These are phyloP conservation scores for Xylariaceae sp. DNA, from an alignment of 2,329 filamentous ascomycete genomes.

Conservation along the genomic window DNA sequence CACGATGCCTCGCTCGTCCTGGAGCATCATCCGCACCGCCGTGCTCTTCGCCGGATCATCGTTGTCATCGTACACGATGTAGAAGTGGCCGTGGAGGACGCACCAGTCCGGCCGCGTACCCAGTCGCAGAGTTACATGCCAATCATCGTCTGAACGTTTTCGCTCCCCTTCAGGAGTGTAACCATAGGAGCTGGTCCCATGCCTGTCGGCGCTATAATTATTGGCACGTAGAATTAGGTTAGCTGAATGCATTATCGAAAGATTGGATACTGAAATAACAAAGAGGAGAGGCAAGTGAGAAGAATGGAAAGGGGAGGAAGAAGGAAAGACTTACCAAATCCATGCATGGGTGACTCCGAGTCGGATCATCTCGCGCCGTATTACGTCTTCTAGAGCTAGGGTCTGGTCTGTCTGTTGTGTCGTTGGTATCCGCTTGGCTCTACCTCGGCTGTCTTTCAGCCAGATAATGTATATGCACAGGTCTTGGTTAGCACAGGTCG, in stretches of 20 bases:
- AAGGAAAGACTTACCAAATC: neutral
- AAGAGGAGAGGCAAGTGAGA: too few species aligned
- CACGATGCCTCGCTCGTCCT: constrained; percentile 6
- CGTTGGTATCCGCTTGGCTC: too few species aligned
- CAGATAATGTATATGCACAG: too few species aligned
- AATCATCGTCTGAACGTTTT: constrained; percentile 5
- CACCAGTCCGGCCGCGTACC: constrained; percentile 1
- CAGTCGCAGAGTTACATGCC: constrained; percentile 13
- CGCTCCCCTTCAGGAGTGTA: neutral
- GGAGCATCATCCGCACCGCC: constrained; percentile 2
- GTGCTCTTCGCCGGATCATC: constrained; percentile 1
- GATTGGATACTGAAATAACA: neutral
- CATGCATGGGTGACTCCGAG: neutral
- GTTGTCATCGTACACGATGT: constrained; percentile 6
- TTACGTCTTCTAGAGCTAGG: neutral
- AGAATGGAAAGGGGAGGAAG: too few species aligned
- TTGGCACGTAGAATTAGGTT: neutral
- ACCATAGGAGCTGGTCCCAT: too few species aligned
- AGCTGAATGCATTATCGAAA: neutral
- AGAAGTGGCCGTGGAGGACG: constrained; percentile 12
- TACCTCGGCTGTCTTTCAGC: too few species aligned
- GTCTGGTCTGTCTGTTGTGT: neutral
- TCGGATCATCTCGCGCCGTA: neutral
- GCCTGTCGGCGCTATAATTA: neutral
- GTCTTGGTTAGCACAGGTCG: neutral